Conservation (phyloP, 2,329 filamentous ascomycete species). For the Mariannaea elegans region DNA sequence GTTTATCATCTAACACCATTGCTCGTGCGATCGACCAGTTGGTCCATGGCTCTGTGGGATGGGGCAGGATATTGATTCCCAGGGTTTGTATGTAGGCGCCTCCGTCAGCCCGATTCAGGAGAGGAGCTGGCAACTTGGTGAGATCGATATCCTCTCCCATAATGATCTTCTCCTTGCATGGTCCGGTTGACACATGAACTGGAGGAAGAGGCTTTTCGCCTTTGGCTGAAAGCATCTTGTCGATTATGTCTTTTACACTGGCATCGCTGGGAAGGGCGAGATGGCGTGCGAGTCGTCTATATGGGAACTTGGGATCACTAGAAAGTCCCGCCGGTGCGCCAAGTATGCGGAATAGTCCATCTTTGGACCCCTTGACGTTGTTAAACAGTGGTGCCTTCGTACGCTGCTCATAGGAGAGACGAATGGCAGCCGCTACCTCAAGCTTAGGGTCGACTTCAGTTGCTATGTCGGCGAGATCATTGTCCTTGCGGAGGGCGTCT, state of each 20-base stretch:
- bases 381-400: conserved; percentile 60
- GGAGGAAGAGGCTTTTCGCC: conserved; percentile 43
- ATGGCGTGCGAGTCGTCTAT: conserved; percentile 52
- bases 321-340: conserved; percentile 52
- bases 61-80: conserved; percentile 57
- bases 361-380: conserved; percentile 54
- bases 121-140: conserved; percentile 49
- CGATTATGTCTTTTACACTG: conserved; percentile 46
- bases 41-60: conserved; percentile 56
- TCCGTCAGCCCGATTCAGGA: conserved; percentile 55
- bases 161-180: conserved; percentile 22
- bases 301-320: conserved; percentile 40
- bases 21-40: conserved; percentile 57
- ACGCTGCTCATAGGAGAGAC: conserved; percentile 54
- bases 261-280: conserved; percentile 45
- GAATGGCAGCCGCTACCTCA: conserved; percentile 56
- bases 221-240: conserved; percentile 50
- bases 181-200: conserved; percentile 38
- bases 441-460: conserved; percentile 53
- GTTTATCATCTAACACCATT: conserved; percentile 56
- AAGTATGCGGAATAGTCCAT: conserved; percentile 56
- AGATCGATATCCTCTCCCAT: conserved; percentile 36
- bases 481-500: conserved; percentile 39
- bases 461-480: conserved; percentile 55
- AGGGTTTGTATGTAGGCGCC: conserved; percentile 62